Conservation (phyloP, 345 rosid genomes). For the Turnera subulata region DNA sequence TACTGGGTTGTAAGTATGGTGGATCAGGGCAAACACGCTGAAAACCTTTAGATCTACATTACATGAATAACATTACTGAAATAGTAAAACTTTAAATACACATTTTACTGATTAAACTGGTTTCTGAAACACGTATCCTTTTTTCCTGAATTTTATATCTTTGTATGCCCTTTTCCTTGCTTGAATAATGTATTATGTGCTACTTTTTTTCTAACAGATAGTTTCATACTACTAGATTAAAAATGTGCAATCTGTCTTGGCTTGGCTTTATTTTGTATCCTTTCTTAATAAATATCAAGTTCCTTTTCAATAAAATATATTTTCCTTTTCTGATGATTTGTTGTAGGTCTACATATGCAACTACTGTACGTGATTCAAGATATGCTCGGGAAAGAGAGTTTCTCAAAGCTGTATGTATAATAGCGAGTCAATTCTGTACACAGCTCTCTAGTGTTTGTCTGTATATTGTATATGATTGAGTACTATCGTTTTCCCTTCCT, state of each 20-base stretch:
- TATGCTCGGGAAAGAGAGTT: constrained; percentile 91
- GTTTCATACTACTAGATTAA: too few species aligned
- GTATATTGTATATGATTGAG: neutral
- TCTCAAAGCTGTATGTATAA: constrained; percentile 78
- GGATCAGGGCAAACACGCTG: too few species aligned
- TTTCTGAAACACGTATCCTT: too few species aligned
- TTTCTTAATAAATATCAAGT: neutral
- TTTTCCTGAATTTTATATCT: too few species aligned
- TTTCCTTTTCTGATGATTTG: neutral
- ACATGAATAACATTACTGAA: too few species aligned
- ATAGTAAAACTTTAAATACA: too few species aligned
- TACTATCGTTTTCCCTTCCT: neutral
- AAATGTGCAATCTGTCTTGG: neutral
- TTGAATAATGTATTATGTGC: too few species aligned
- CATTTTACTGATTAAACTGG: too few species aligned
- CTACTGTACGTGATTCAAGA: constrained; percentile 82
- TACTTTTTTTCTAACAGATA: too few species aligned
- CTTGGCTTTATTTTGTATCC: neutral
- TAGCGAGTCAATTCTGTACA: neutral
- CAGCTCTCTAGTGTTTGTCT: neutral
- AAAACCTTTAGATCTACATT: too few species aligned
- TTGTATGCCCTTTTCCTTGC: too few species aligned
- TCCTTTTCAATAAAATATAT: neutral
- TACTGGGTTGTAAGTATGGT: too few species aligned
- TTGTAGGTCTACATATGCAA: constrained; percentile 88